Evolutionary conservation across 768 basidiomycete species (phyloP).

Genomic region (Tulasnella sp.): DNA sequence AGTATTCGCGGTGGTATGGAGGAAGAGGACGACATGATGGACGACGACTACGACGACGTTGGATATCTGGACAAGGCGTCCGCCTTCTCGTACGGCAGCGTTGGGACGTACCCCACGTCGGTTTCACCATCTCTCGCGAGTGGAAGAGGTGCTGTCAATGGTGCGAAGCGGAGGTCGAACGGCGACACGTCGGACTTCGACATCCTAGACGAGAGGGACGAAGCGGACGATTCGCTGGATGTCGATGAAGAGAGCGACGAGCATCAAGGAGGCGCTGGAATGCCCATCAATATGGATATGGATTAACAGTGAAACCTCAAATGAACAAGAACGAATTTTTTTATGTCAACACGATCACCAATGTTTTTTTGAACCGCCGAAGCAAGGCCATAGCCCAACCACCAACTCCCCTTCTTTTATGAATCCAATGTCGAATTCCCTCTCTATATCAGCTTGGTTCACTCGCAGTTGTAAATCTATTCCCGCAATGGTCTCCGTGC

Average conservation of each 20-base stretch:
- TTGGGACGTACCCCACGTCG: slow-evolving; percentile 7
- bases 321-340: neutral
- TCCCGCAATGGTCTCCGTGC: neutral
- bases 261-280: slow-evolving; percentile 26
- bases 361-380: neutral
- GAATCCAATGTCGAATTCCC: neutral
- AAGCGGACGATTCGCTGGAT: slow-evolving; percentile 29
- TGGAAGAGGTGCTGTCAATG: neutral
- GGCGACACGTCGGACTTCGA: slow-evolving; percentile 21
- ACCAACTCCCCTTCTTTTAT: neutral
- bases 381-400: neutral
- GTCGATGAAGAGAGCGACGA: slow-evolving; percentile 31
- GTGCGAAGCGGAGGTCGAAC: slow-evolving; percentile 21
- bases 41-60: slow-evolving; percentile 34
- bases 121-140: neutral
- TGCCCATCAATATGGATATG: slow-evolving; percentile 35
- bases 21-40: slow-evolving; percentile 34
- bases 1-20: slow-evolving; percentile 31
- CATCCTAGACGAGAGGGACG: slow-evolving; percentile 26
- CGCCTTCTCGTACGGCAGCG: neutral
- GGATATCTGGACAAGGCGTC: slow-evolving; percentile 25
- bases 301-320: slow-evolving; percentile 5
- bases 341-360: neutral
- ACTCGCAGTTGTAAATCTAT: neutral
- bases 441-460: neutral